Percentiles rank a stretch among this genome's conserved stretches.
Evolutionary conservation across 1,284 basidiomycete genomes (phyloP).

Genomic region (Xerocomus amazonicus): DNA sequence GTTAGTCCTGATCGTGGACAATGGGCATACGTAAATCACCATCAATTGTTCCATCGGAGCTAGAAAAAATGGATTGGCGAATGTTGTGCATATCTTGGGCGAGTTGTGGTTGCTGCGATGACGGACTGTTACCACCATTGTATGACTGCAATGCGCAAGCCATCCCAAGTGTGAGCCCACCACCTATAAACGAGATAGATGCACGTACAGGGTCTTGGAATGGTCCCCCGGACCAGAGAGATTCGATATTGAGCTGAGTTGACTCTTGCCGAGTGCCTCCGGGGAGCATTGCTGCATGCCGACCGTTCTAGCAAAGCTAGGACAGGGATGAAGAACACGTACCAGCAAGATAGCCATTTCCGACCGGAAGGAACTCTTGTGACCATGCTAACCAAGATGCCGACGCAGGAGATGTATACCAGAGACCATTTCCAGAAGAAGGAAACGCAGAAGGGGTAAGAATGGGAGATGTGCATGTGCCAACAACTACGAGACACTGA

Average conservation of each 20-base stretch:
- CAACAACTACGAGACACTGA: constrained; percentile 19
- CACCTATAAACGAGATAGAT: neutral
- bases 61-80: constrained; percentile 55
- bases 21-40: constrained; percentile 33
- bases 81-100: constrained; percentile 51
- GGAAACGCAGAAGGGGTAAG: constrained; percentile 54
- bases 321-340: constrained; percentile 1
- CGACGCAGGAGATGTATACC: constrained; percentile 48
- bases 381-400: constrained; percentile 48
- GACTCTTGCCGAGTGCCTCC: constrained; percentile 59
- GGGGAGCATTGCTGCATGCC: constrained; percentile 53
- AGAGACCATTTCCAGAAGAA: constrained; percentile 66
- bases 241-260: constrained; percentile 70
- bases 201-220: constrained; percentile 56
- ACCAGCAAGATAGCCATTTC: constrained; percentile 74
- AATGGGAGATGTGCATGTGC: constrained; percentile 19
- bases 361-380: constrained; percentile 60
- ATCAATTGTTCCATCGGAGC: constrained; percentile 54
- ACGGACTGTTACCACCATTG: constrained; percentile 65
- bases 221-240: constrained; percentile 72
- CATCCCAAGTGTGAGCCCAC: neutral
- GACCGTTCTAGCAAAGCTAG: neutral
- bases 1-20: constrained; percentile 1
- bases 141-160: constrained; percentile 40
- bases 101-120: constrained; percentile 42